A percentile compares a stretch with the other conserved stretches of the same genome.
Conservation (phyloP, 2,329 filamentous ascomycete genomes). For the Aspergillus flavus region DNA sequence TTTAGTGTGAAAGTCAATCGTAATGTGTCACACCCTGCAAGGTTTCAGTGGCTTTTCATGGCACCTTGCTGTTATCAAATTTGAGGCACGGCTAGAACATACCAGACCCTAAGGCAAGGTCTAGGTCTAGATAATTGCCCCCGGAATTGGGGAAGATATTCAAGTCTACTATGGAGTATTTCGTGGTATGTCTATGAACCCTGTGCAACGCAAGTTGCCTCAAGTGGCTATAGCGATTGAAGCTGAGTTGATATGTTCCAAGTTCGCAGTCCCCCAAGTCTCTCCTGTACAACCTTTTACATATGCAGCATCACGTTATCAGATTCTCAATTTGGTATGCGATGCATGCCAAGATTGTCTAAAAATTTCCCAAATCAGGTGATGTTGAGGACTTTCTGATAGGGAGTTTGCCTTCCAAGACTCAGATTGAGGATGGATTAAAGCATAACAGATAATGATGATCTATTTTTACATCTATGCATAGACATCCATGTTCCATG, state of each 20-base stretch:
- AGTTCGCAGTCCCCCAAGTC: neutral
- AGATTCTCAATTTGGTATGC: neutral
- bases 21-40: neutral
- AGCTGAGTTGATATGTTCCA: neutral
- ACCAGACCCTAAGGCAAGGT: neutral
- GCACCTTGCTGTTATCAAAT: slow-evolving; percentile 1
- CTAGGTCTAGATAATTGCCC: neutral
- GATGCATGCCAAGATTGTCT: neutral
- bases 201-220: too few species aligned
- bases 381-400: neutral
- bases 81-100: neutral
- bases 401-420: neutral
- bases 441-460: neutral
- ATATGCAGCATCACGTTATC: neutral
- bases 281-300: neutral
- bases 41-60: slow-evolving; percentile 2
- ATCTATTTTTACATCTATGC: slow-evolving; percentile 1
- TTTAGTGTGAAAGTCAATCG: neutral
- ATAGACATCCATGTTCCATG: neutral
- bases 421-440: neutral
- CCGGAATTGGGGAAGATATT: neutral
- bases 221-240: neutral
- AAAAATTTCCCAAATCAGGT: neutral
- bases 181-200: neutral
- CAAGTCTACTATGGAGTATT: neutral